phyloP scores from a whole-genome alignment of 2,329 filamentous ascomycete genomes.

The Fusarium nygamai region DNA sequence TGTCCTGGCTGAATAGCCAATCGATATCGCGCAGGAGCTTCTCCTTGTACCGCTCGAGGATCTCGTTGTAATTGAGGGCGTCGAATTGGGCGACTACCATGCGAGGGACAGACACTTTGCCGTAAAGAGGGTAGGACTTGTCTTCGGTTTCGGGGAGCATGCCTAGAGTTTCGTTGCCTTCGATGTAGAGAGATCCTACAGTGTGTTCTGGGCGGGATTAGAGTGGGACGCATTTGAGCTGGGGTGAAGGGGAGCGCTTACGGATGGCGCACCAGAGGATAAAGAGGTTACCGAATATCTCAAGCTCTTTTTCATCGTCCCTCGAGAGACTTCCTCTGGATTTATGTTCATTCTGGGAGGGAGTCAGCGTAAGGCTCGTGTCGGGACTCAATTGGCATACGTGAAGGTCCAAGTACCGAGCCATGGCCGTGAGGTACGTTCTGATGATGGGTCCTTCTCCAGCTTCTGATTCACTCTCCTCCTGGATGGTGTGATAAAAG shows the following conservation, averaged over 20 bases:
- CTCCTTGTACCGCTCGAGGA: constrained; percentile 49
- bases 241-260: constrained; percentile 45
- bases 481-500: constrained; percentile 39
- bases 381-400: constrained; percentile 21
- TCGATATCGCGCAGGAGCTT: constrained; percentile 51
- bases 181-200: constrained; percentile 56
- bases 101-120: constrained; percentile 53
- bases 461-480: neutral
- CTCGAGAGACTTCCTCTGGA: neutral
- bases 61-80: constrained; percentile 50
- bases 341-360: neutral
- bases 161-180: constrained; percentile 52
- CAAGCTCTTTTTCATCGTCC: constrained; percentile 42
- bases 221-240: neutral
- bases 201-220: constrained; percentile 51
- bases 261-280: constrained; percentile 59
- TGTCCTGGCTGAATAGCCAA: constrained; percentile 47
- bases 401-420: constrained; percentile 33
- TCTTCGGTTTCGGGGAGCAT: constrained; percentile 50
- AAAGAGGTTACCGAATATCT: constrained; percentile 54
- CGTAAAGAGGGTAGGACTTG: constrained; percentile 50
- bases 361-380: neutral
- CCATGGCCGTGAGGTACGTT: constrained; percentile 36
- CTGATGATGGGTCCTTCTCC: constrained; percentile 27
- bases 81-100: constrained; percentile 60